Evolutionary conservation across 2,329 filamentous ascomycete genomes (phyloP), one percentile per base, ranked within the genome.

Genomic region (Hymenoscyphus fraxineus): DNA sequence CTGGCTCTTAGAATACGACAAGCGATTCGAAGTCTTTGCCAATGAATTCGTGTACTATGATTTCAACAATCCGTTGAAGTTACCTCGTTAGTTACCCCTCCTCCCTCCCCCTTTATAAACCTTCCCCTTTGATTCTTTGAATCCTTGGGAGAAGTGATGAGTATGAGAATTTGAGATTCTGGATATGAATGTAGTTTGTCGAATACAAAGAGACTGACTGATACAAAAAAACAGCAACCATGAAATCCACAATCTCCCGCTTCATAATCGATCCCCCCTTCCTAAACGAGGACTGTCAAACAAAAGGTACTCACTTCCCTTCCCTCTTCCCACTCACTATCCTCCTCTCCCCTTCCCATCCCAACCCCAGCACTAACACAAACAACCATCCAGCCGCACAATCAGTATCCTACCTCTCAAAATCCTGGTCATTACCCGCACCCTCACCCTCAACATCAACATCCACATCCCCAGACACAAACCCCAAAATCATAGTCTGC

Each of bases 241-340:
- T 93, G 41, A 91, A 89, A 73, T 85, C 84, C 22, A 79, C 77
- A 22, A 84, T 89, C 58, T 88, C 92, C 76, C 83, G 86, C 62
- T 83, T 94, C 66, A 88, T 93, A 62, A 85, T 84, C 70, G 91
- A 95, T 73, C 91, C 91, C 9, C 91, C 91, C 0, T 94, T 94
- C 74, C 80, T 94, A 41, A 92, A 86, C 74, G 84, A 90, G 67
- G 90, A 94, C 73, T 94, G 91, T 74, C 90, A 94, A 75, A 92
- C 89, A 0, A 93, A 92, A 80, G 80, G 88, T 89, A 77, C 71
- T 15, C 89, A 77, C 71, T 15, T 58, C 2, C 19, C 44, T 12
- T 22, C 44, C 27, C 27, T 0, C 27, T 27, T 27, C 27, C 27
- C 27, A 2, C 27, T 47, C 5, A n/a, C n/a, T 19, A 10, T 51